A percentile compares a stretch with the other conserved stretches of the same genome.
Evolutionary conservation across 2,329 filamentous ascomycete species (phyloP).

Genomic region (Calcarisporium arbuscula): DNA sequence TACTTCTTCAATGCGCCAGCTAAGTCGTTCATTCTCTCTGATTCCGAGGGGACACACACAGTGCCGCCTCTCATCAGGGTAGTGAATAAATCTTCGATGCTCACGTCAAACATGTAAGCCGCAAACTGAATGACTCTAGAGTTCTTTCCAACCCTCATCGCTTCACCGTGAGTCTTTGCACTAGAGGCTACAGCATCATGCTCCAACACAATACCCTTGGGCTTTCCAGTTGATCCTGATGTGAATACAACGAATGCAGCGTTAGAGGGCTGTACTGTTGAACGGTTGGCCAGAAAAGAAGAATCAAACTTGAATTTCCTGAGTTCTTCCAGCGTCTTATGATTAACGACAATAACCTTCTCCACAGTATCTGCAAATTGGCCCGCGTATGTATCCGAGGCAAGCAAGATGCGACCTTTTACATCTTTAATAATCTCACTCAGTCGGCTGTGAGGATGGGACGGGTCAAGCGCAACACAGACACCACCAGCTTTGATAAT

Average conservation of each 20-base stretch:
- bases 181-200: constrained; percentile 5
- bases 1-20: neutral
- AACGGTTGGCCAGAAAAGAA: neutral
- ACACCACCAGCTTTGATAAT: constrained; percentile 21
- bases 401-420: constrained; percentile 7
- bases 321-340: neutral
- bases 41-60: constrained; percentile 6
- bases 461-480: constrained; percentile 13
- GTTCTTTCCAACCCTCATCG: neutral
- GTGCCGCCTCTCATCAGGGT: constrained; percentile 5
- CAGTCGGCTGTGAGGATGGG: constrained; percentile 5
- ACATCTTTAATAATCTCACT: constrained; percentile 1
- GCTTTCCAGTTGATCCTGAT: constrained; percentile 6
- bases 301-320: neutral
- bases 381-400: constrained; percentile 6
- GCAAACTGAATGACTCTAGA: constrained; percentile 6
- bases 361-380: constrained; percentile 1
- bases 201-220: constrained; percentile 8
- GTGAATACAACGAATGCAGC: constrained; percentile 8
- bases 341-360: neutral
- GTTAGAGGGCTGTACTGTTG: constrained; percentile 1
- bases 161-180: constrained; percentile 3
- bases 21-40: constrained; percentile 5
- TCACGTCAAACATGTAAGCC: constrained; percentile 8
- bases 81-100: constrained; percentile 6